Evolutionary conservation across 2,329 filamentous ascomycete species (phyloP).

Genomic region (Xylariaceae sp.): DNA sequence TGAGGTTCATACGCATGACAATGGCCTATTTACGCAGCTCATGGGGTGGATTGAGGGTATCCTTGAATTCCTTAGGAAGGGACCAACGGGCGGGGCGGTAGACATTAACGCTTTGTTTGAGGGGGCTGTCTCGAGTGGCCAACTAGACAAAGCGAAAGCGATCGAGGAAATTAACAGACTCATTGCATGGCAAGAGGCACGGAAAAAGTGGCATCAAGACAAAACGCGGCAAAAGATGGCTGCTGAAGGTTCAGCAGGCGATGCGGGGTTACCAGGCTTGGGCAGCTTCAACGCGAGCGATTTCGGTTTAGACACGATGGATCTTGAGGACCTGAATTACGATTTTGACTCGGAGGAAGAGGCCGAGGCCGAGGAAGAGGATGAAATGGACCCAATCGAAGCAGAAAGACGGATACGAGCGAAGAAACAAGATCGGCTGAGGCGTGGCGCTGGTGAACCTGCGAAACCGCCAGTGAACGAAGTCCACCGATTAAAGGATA

Average conservation of each 20-base stretch:
- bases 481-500: conserved; percentile 78
- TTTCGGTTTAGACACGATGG: conserved; percentile 87
- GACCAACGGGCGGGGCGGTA: conserved; percentile 82
- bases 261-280: conserved; percentile 59
- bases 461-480: conserved; percentile 80
- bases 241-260: conserved; percentile 69
- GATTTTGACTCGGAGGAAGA: conserved; percentile 74
- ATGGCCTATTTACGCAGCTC: conserved; percentile 92
- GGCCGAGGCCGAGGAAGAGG: conserved; percentile 73
- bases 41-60: conserved; percentile 99
- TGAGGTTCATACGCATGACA: conserved; percentile 95
- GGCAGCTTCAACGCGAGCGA: conserved; percentile 76
- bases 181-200: conserved; percentile 91
- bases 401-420: conserved; percentile 81
- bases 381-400: conserved; percentile 85
- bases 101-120: conserved; percentile 95
- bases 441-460: conserved; percentile 83
- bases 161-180: conserved; percentile 83
- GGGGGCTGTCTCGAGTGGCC: conserved; percentile 71
- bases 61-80: conserved; percentile 87
- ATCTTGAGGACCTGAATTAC: conserved; percentile 85
- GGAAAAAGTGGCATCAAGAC: conserved; percentile 98
- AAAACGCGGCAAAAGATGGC: conserved; percentile 99
- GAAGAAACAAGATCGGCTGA: conserved; percentile 79
- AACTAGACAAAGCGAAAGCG: conserved; percentile 74